Percentiles rank a stretch among this genome's conserved stretches.
These are phyloP conservation scores for Symmetrospora coprosmae DNA, from an alignment of 768 basidiomycete genomes.

Conservation along the genomic window DNA sequence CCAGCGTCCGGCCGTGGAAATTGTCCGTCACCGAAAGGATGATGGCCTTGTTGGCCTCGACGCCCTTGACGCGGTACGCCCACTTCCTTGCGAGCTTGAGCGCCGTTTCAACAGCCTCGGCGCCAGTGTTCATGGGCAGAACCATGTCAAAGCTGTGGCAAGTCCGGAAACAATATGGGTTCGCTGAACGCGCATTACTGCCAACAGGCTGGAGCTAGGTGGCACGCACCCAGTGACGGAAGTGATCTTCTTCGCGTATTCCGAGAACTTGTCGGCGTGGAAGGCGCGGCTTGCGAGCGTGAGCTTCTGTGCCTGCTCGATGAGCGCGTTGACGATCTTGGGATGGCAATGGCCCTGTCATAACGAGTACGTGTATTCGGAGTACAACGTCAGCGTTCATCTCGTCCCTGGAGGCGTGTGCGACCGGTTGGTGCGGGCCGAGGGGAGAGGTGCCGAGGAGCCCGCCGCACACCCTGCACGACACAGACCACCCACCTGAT, in stretches of 20 bases:
- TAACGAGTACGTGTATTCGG: background rate
- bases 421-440: no score
- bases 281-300: conserved; percentile 92
- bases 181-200: no score
- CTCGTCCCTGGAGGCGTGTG: conserved; percentile 7
- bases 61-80: conserved; percentile 79
- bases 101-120: conserved; percentile 95
- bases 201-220: background rate
- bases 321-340: conserved; percentile 62
- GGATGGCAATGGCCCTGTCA: conserved; percentile 79
- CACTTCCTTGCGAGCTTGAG: conserved; percentile 92
- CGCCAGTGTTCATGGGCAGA: conserved; percentile 96
- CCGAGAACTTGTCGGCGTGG: conserved; percentile 80
- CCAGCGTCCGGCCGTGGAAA: conserved; percentile 77
- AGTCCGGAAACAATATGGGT: no score
- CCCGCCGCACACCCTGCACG: background rate
- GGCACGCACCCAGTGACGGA: conserved; percentile 62
- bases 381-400: no score
- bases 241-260: conserved; percentile 73
- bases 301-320: conserved; percentile 70
- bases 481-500: conserved; percentile 15
- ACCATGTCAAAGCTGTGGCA: conserved; percentile 51
- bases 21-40: conserved; percentile 75
- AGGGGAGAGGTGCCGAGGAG: background rate
- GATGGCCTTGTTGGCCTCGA: conserved; percentile 66